Evolutionary conservation across 2,329 filamentous ascomycete genomes (phyloP), one percentile per base, ranked within the genome.

Genomic region (Boeremia exigua): DNA sequence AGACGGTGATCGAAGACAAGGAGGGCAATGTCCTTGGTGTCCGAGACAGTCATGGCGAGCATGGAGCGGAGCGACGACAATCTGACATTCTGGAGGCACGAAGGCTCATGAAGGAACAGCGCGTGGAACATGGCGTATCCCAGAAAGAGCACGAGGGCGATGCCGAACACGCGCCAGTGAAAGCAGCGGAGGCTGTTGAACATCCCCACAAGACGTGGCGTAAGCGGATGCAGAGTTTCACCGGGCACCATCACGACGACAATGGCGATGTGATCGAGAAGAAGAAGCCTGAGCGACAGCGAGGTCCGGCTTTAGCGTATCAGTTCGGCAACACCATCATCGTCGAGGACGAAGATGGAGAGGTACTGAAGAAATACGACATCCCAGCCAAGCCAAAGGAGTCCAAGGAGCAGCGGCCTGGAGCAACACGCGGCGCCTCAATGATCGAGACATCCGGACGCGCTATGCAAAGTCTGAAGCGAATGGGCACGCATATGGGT

Each of bases 271-370:
- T 59, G 3, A 47, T 59, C n/a, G 62, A 77, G 37, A 67, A 70
- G 9, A 66, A 75, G 10, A 73, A 75, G 52, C 61, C 71, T 5
- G 67, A 73, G 38, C 70, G 72, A 34, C 78, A 81, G 33, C 81
- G 84, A 62, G 89, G 89, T 51, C 89, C 90, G 11, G 91, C 91
- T n/a, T 81, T 88, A 43, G 91, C 91, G 5, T 96, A 93, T 71
- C 90, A 93, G 63, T 94, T 92, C 68, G 91, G 91, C 60, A 93
- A 91, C 71, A 93, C 91, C 79, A 91, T 96, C 61, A 94, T 96
- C 70, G 89, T 96, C 14, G 91, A 96, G 77, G 90, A 96, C 59
- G 89, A 90, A 73, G 88, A 93, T 65, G 91, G 91, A 38, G 91
- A 96, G 72, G 91, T 96, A 29, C 84, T 96, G 71, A 93, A 93